phyloP scores from a whole-genome alignment of 108 stramenopile genomes.

The Nitzschia sp. region DNA sequence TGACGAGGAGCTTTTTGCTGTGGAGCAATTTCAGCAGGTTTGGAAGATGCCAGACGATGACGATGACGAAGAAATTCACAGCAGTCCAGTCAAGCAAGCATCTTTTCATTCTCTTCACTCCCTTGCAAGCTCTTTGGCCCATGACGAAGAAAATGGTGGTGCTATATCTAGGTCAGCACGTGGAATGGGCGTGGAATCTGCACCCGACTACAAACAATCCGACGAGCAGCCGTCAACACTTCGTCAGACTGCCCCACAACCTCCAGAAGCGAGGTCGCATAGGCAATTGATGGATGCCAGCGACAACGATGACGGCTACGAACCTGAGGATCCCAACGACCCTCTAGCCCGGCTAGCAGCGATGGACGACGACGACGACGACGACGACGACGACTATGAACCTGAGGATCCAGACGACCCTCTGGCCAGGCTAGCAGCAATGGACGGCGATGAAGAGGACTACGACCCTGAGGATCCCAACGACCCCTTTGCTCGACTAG shows the following conservation, averaged over 20 bases:
- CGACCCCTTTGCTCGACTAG: too few relatives aligned
- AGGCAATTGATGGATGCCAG: neutral
- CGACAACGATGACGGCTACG: neutral
- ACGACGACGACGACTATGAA: neutral
- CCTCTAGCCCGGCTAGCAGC: neutral
- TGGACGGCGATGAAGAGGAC: too few relatives aligned
- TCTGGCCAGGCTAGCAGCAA: neutral
- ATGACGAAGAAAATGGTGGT: neutral
- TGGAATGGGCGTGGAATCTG: too few relatives aligned
- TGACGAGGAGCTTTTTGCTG: conserved; percentile 8
- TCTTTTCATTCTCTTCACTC: conserved; percentile 9
- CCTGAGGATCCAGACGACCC: neutral
- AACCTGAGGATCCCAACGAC: neutral
- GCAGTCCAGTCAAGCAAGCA: neutral
- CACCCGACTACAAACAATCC: too few relatives aligned
- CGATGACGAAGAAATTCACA: conserved; percentile 8
- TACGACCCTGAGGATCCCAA: too few relatives aligned
- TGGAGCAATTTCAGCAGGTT: conserved; percentile 22
- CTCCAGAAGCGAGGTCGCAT: too few relatives aligned
- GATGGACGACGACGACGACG: conserved; percentile 7
- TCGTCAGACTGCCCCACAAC: too few relatives aligned
- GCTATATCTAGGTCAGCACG: too few relatives aligned
- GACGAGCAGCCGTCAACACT: too few relatives aligned
- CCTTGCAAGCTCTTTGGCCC: neutral
- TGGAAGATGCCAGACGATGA: conserved; percentile 25